phyloP scores from a whole-genome alignment of 2,329 filamentous ascomycete species.

The Clonostachys sp. region DNA sequence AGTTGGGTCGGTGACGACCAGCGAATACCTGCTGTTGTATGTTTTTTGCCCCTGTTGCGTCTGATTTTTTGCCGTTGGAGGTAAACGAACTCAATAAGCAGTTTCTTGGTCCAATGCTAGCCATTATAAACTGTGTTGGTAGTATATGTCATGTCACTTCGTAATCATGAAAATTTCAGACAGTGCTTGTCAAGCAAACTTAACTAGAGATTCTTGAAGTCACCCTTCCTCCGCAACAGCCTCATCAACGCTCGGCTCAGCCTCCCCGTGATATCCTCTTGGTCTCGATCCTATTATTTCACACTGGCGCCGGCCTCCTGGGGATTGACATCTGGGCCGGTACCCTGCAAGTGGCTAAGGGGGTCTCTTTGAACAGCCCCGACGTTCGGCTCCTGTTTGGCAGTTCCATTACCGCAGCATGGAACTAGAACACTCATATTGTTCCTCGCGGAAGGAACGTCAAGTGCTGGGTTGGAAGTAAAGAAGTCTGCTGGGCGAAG shows the following conservation, averaged over 20 bases:
- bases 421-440: conserved; percentile 33
- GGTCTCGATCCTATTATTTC: conserved; percentile 2
- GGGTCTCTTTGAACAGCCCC: conserved; percentile 19
- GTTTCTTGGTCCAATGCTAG: no score
- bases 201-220: no score
- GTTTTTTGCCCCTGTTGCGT: no score
- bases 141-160: no score
- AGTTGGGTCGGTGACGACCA: no score
- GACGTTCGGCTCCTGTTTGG: conserved; percentile 1
- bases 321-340: conserved; percentile 9
- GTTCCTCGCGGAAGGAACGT: conserved; percentile 29
- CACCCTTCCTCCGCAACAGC: no score
- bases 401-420: conserved; percentile 15
- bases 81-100: no score
- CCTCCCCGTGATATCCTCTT: neutral
- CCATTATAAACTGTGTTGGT: no score
- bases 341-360: conserved; percentile 23
- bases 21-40: no score
- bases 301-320: conserved; percentile 4
- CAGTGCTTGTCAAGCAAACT: no score
- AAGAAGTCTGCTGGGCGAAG: conserved; percentile 40
- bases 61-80: no score
- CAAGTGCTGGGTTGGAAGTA: conserved; percentile 36
- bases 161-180: no score
- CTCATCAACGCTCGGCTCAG: conserved; percentile 1